A percentile compares a stretch with the other conserved stretches of the same genome.
phyloP scores from a whole-genome alignment of 768 basidiomycete genomes.

The Mrakia blollopis region DNA sequence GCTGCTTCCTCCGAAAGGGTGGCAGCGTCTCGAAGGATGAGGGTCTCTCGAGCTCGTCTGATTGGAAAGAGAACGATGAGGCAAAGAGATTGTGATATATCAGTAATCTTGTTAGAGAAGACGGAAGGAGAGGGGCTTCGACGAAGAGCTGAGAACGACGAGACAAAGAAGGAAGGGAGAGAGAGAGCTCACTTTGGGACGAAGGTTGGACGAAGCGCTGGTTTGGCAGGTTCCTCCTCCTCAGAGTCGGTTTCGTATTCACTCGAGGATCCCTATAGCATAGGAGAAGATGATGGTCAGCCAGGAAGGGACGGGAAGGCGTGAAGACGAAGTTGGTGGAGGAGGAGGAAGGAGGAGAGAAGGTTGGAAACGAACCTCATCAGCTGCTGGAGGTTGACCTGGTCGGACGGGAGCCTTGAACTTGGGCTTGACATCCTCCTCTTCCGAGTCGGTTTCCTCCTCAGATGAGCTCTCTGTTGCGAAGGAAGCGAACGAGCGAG shows the following conservation, averaged over 20 bases:
- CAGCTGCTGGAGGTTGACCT: constrained; percentile 3
- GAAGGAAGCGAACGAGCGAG: not conserved
- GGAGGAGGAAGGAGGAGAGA: constrained; percentile 9
- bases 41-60: constrained; percentile 55
- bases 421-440: constrained; percentile 21
- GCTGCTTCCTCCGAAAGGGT: constrained; percentile 59
- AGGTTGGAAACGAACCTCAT: constrained; percentile 36
- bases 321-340: constrained; percentile 44
- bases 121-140: constrained; percentile 6
- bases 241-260: constrained; percentile 41
- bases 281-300: constrained; percentile 24
- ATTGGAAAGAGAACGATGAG: not conserved
- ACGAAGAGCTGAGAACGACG: not conserved
- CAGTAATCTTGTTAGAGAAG: not conserved
- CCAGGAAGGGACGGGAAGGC: constrained; percentile 42
- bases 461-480: constrained; percentile 16
- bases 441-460: constrained; percentile 23
- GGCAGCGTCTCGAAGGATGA: constrained; percentile 52
- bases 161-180: not conserved
- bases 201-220: constrained; percentile 85
- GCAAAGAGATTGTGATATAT: not conserved
- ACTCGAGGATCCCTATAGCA: constrained; percentile 34
- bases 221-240: constrained; percentile 50
- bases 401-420: constrained; percentile 25
- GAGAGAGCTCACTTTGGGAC: constrained; percentile 71